phyloP scores from a whole-genome alignment of 345 rosid species.

The Aquilaria sinensis region DNA sequence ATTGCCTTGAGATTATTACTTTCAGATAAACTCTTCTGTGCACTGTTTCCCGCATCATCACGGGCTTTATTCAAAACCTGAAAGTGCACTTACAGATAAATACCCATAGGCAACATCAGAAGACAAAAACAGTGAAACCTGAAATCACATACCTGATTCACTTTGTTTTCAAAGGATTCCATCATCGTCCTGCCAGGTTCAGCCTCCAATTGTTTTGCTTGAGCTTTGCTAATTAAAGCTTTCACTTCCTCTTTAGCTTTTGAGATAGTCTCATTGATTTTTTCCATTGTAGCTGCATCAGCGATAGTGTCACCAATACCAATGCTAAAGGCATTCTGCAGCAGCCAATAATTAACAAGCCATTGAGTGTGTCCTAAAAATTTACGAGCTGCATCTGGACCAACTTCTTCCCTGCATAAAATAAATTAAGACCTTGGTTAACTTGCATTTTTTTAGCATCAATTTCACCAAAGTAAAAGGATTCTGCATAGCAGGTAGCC shows the following conservation, averaged over 20 bases:
- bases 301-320: constrained; percentile 99
- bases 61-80: constrained; percentile 79
- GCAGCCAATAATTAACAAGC: constrained; percentile 99
- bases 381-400: constrained; percentile 99
- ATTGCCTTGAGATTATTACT: constrained; percentile 93
- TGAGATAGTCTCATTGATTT: constrained; percentile 81
- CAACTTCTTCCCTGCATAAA: constrained; percentile 89
- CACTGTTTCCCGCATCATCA: constrained; percentile 96
- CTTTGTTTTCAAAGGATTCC: constrained; percentile 96
- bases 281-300: constrained; percentile 92
- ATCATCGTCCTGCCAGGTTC: constrained; percentile 92
- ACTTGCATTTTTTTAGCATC: not conserved
- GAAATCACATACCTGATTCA: constrained; percentile 58
- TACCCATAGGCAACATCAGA: not conserved
- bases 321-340: constrained; percentile 91
- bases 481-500: not conserved
- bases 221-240: constrained; percentile 53
- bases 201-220: constrained; percentile 60
- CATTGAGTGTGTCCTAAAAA: constrained; percentile 98
- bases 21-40: constrained; percentile 85
- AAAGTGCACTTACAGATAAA: not conserved
- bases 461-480: not conserved
- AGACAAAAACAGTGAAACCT: not conserved
- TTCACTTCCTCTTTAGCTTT: constrained; percentile 83
- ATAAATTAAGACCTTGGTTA: not conserved